phyloP scores from a whole-genome alignment of 768 basidiomycete species.

The Lentinula sp. region DNA sequence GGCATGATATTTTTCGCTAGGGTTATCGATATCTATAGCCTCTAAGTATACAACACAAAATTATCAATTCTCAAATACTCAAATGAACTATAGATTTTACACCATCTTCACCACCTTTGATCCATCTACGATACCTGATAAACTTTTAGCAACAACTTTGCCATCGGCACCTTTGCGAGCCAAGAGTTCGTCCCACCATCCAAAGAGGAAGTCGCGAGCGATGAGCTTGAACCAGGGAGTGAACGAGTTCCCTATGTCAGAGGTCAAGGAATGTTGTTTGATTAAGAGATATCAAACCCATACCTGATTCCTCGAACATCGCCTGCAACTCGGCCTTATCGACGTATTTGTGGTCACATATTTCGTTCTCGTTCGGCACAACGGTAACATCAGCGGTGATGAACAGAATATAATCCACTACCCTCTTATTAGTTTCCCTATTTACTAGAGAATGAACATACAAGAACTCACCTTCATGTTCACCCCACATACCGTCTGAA shows the following conservation, averaged over 20 bases:
- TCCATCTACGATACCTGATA: conserved; percentile 63
- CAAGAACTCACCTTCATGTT: conserved; percentile 78
- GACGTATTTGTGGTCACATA: conserved; percentile 87
- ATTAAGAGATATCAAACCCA: conserved; percentile 12
- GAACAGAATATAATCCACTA: conserved; percentile 98
- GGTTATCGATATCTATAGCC: too few relatives aligned
- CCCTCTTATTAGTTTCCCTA: not conserved
- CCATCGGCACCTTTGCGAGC: conserved; percentile 51
- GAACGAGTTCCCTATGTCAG: conserved; percentile 66
- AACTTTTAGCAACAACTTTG: conserved; percentile 55
- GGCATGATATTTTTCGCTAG: too few relatives aligned
- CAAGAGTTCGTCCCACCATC: conserved; percentile 95
- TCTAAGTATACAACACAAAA: too few relatives aligned
- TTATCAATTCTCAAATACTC: too few relatives aligned
- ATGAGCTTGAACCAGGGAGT: conserved; percentile 99
- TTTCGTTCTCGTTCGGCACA: conserved; percentile 82
- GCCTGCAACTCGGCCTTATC: conserved; percentile 81
- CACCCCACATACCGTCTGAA: conserved; percentile 90
- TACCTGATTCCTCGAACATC: conserved; percentile 84
- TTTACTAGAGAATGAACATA: not conserved
- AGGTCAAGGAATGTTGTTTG: not conserved
- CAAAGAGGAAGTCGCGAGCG: conserved; percentile 92
- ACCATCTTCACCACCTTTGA: conserved; percentile 67
- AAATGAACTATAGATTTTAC: conserved; percentile 4
- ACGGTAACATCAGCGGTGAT: conserved; percentile 83